Evolutionary conservation across 1,284 basidiomycete species (phyloP), one percentile per base, ranked within the genome.

Genomic region (Heterobasidion irregulare): DNA sequence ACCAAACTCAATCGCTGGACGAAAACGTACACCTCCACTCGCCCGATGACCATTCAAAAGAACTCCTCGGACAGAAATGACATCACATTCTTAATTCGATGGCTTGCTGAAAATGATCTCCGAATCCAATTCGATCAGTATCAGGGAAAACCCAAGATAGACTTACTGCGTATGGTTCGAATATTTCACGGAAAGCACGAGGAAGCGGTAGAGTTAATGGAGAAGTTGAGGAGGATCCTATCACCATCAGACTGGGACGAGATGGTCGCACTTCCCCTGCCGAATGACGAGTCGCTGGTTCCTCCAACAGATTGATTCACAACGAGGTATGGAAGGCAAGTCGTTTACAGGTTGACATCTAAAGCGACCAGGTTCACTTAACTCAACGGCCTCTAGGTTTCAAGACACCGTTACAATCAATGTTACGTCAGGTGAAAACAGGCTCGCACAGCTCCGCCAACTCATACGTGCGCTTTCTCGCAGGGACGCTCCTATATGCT

Each of bases 1-100:
- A 70, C 70, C 15, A 72, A 72, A 58, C 56, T 71, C 54, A 68
- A 70, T 53, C 61, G 70, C 16, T 72, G 70, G 71, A 64, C 50
- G 8, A 60, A 50, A 41, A 60, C 46, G 26, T 58, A 62, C 34
- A 62, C 63, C 53, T 64, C 64, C 4, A 64, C 58, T 13, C 61
- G 63, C 10, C 69, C 67, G 4, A 65, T 66, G 62, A 66, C 68
- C 7, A 32, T 64, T 3, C 12, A 35, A 8, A 72, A 70, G 55
- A 57, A 60, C 35, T 55, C 53, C 13, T 51, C 57, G 1, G 70
- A 72, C 56, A 56, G 49, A 8, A 16, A n/a, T 15, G 64, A 65
- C 52, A 56, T 72, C 45, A 54, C 59, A 6, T 70, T 60, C 56
- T 51, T 72, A 45, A 56, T 70, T 47, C 7, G 49, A 10, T 70